phyloP scores from a whole-genome alignment of 805 yeast species.

The Candida loeiensis region DNA sequence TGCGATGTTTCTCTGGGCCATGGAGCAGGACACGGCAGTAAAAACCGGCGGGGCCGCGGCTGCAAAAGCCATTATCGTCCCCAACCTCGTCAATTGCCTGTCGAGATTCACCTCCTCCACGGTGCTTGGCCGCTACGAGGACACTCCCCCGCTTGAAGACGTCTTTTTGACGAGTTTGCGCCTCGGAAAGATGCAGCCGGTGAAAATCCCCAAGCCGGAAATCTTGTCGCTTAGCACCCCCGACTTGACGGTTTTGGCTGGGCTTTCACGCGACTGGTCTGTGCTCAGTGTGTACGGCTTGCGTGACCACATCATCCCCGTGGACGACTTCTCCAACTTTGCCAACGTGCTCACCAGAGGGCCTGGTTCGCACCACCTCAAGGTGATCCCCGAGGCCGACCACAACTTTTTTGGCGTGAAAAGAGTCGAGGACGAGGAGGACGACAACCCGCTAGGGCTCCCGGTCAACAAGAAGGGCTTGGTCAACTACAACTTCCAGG shows the following conservation, averaged over 20 bases:
- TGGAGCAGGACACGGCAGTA: slow-evolving; percentile 37
- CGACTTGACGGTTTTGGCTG: slow-evolving; percentile 40
- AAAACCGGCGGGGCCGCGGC: slow-evolving; percentile 19
- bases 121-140: slow-evolving; percentile 38
- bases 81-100: slow-evolving; percentile 67
- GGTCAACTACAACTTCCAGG: slow-evolving; percentile 58
- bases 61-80: slow-evolving; percentile 45
- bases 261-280: slow-evolving; percentile 44
- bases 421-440: slow-evolving; percentile 22
- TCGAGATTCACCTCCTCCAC: slow-evolving; percentile 61
- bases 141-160: slow-evolving; percentile 15
- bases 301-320: slow-evolving; percentile 62
- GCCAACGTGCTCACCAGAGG: slow-evolving; percentile 57
- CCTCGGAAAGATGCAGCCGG: slow-evolving; percentile 44
- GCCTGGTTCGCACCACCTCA: slow-evolving; percentile 45
- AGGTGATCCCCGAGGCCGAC: slow-evolving; percentile 65
- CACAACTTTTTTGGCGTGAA: slow-evolving; percentile 70
- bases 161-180: slow-evolving; percentile 37
- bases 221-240: slow-evolving; percentile 46
- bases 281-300: slow-evolving; percentile 72
- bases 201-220: slow-evolving; percentile 49
- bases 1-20: slow-evolving; percentile 71
- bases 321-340: slow-evolving; percentile 56
- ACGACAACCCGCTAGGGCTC: slow-evolving; percentile 29
- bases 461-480: slow-evolving; percentile 44